phyloP scores from a whole-genome alignment of 495 filamentous ascomycete species.

The Collariella sp. region DNA sequence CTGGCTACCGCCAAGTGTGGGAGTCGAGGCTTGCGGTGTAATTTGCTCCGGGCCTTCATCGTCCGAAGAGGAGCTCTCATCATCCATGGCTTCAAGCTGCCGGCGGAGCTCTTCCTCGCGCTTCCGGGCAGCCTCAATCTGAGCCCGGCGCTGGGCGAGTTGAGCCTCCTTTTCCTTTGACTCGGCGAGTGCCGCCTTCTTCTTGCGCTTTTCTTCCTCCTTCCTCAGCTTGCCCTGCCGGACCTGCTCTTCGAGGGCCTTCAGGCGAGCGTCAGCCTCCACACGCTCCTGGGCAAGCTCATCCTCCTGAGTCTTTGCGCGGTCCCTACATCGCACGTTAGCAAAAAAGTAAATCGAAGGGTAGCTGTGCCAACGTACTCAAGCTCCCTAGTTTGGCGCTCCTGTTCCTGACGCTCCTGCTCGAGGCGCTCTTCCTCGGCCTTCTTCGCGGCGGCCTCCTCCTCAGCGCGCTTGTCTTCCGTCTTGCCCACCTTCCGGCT shows the following conservation, averaged over 20 bases:
- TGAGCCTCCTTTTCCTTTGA: conserved; percentile 83
- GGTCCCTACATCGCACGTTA: conserved; percentile 42
- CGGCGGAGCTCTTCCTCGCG: conserved; percentile 79
- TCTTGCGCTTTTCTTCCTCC: conserved; percentile 84
- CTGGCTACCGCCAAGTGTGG: conserved; percentile 50
- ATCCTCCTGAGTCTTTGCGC: conserved; percentile 65
- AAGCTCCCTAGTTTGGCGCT: conserved; percentile 61
- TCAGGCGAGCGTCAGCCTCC: conserved; percentile 71
- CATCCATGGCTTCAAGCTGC: conserved; percentile 75
- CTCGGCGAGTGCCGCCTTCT: conserved; percentile 77
- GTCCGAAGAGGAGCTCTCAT: conserved; percentile 75
- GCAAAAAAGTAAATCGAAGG: conserved; percentile 11
- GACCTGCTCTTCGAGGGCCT: conserved; percentile 87
- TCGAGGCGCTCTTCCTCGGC: conserved; percentile 47
- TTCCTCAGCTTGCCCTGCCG: conserved; percentile 94
- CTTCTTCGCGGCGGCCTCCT: conserved; percentile 43
- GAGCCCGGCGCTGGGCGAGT: conserved; percentile 76
- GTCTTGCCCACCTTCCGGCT: conserved; percentile 63
- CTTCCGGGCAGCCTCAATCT: conserved; percentile 84
- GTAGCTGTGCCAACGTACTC: conserved; percentile 57
- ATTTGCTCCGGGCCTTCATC: conserved; percentile 76
- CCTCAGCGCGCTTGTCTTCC: conserved; percentile 40
- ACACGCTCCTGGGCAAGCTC: conserved; percentile 73
- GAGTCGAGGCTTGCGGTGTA: conserved; percentile 75
- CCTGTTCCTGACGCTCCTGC: conserved; percentile 71